Percentiles rank a stretch among this genome's conserved stretches.
Evolutionary conservation across 2,329 filamentous ascomycete genomes (phyloP).

Genomic region (Atkinsonella hypoxylon): DNA sequence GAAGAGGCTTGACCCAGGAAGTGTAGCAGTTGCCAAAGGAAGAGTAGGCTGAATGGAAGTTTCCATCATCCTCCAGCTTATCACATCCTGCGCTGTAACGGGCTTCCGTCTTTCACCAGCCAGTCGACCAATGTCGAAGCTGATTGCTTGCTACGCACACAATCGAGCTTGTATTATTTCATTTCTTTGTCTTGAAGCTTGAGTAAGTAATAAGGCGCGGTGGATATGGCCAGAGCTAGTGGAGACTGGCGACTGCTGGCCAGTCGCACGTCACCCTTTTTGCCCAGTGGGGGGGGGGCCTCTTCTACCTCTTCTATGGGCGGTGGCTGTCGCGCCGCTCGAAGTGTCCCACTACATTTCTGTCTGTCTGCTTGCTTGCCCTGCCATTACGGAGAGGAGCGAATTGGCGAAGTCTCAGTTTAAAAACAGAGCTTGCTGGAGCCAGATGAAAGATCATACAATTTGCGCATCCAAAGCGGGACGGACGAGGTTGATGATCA

Average conservation of each 20-base stretch:
- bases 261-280: slow-evolving; percentile 9
- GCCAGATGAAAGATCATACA: not conserved
- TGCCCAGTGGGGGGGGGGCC: slow-evolving; percentile 7
- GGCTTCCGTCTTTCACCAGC: no score
- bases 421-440: not conserved
- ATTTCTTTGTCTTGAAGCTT: slow-evolving; percentile 2
- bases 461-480: not conserved
- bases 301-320: not conserved
- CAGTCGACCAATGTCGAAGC: no score
- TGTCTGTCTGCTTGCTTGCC: no score
- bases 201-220: not conserved
- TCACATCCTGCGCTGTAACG: no score
- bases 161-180: not conserved
- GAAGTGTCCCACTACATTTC: slow-evolving; percentile 4
- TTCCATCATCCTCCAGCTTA: not conserved
- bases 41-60: not conserved
- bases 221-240: slow-evolving; percentile 7
- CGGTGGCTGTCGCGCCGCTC: slow-evolving; percentile 8
- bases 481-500: no score
- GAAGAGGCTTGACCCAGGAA: not conserved
- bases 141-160: no score
- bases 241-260: slow-evolving; percentile 11
- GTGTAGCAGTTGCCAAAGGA: not conserved
- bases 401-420: not conserved
- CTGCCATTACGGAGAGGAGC: no score